Conservation (phyloP, 768 basidiomycete species). For the Punctularia strigosozonata region DNA sequence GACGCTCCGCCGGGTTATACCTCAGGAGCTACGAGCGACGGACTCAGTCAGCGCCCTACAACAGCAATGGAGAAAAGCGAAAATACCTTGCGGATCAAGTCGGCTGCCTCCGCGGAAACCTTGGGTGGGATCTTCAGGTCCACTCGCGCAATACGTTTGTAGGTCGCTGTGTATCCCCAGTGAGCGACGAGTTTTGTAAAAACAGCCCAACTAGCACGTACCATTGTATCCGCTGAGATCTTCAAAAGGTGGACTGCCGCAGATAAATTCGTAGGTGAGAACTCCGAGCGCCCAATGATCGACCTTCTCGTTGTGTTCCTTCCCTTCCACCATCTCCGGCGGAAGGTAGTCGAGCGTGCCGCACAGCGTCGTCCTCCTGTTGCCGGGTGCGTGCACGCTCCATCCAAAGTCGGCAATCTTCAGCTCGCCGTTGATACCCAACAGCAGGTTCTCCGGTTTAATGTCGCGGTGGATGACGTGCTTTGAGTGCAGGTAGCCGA, state of each 20-base stretch:
- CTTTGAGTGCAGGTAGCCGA: constrained; percentile 84
- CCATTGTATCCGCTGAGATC: constrained; percentile 69
- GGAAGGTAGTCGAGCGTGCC: constrained; percentile 96
- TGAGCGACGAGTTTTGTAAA: constrained; percentile 5
- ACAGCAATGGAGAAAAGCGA: not conserved
- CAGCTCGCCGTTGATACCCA: constrained; percentile 91
- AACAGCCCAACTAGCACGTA: constrained; percentile 21
- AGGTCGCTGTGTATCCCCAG: constrained; percentile 50
- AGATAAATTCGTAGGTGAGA: constrained; percentile 90
- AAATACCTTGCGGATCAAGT: constrained; percentile 31
- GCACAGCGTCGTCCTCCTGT: constrained; percentile 82
- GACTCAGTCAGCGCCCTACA: constrained; percentile 5
- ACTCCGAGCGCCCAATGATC: constrained; percentile 97
- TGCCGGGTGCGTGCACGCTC: constrained; percentile 93
- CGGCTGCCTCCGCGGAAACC: constrained; percentile 30
- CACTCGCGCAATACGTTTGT: constrained; percentile 80
- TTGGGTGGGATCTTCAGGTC: constrained; percentile 44
- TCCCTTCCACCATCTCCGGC: constrained; percentile 96
- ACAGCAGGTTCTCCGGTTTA: constrained; percentile 93
- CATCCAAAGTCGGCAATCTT: constrained; percentile 99
- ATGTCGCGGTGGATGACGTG: constrained; percentile 99
- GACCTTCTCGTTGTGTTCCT: constrained; percentile 81
- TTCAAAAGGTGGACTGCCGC: constrained; percentile 80
- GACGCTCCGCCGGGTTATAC: constrained; percentile 29
- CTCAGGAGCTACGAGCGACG: constrained; percentile 57